phyloP scores from a whole-genome alignment of 2,329 filamentous ascomycete species.

The Onygena corvina region DNA sequence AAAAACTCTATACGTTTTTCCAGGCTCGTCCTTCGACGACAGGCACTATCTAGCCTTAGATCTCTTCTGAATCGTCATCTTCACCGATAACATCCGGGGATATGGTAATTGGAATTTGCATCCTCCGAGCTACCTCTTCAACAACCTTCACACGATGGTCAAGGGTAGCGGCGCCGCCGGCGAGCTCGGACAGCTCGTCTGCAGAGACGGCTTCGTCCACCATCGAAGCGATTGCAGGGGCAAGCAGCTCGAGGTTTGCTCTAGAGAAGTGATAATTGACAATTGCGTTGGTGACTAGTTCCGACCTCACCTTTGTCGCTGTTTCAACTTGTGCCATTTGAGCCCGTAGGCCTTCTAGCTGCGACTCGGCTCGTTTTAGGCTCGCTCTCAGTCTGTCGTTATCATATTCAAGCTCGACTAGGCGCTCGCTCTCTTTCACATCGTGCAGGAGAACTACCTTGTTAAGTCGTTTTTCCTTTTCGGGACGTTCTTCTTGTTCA shows the following conservation, averaged over 20 bases:
- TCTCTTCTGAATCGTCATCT: neutral
- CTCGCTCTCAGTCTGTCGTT: conserved; percentile 9
- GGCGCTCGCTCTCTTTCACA: conserved; percentile 9
- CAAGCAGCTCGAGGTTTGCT: conserved; percentile 11
- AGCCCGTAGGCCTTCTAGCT: conserved; percentile 9
- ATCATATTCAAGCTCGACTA: conserved; percentile 12
- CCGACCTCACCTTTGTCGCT: conserved; percentile 10
- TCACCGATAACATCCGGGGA: conserved; percentile 5
- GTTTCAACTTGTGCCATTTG: conserved; percentile 13
- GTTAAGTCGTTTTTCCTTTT: neutral
- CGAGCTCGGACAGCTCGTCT: conserved; percentile 11
- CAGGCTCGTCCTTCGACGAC: too few species aligned
- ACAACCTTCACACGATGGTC: conserved; percentile 12
- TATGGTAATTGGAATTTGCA: conserved; percentile 11
- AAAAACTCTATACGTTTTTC: too few species aligned
- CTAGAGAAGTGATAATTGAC: conserved; percentile 13
- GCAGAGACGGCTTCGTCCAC: conserved; percentile 11
- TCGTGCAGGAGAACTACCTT: conserved; percentile 12
- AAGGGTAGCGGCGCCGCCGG: conserved; percentile 12
- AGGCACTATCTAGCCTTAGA: too few species aligned
- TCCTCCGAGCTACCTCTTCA: conserved; percentile 11
- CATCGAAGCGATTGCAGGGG: conserved; percentile 10
- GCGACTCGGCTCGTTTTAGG: conserved; percentile 11
- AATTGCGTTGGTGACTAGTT: conserved; percentile 12
- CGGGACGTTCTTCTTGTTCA: neutral